A percentile compares a stretch with the other conserved stretches of the same genome.
Evolutionary conservation across 2,329 filamentous ascomycete species (phyloP).

Genomic region (Xylaria sp.): DNA sequence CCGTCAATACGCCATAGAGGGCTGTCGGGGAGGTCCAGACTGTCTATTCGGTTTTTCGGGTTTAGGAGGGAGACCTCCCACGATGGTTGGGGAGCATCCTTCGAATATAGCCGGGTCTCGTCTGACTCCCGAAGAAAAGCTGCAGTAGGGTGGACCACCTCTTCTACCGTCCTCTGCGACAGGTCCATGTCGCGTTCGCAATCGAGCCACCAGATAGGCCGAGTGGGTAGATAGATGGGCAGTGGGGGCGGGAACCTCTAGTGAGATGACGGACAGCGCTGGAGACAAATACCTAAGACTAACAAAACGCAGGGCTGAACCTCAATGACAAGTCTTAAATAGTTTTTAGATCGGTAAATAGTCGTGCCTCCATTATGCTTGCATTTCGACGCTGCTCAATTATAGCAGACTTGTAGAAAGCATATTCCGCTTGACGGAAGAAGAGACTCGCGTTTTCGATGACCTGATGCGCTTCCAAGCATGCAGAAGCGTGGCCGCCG

Average conservation of each 20-base stretch:
- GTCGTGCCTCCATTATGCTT: conserved; percentile 1
- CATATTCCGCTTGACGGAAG: conserved; percentile 19
- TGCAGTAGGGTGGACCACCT: conserved; percentile 69
- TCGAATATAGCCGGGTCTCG: conserved; percentile 26
- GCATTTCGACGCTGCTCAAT: conserved; percentile 10
- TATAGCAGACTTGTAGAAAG: conserved; percentile 13
- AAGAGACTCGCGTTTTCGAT: conserved; percentile 22
- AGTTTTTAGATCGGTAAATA: conserved; percentile 15
- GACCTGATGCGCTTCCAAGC: conserved; percentile 19
- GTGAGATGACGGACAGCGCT: conserved; percentile 16
- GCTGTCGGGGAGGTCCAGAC: conserved; percentile 57
- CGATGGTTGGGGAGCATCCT: conserved; percentile 28
- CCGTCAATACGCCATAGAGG: conserved; percentile 70
- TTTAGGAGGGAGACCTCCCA: conserved; percentile 66
- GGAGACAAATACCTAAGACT: conserved; percentile 13
- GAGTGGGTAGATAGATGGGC: conserved; percentile 9
- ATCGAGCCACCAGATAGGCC: conserved; percentile 33
- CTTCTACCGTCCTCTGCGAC: conserved; percentile 62
- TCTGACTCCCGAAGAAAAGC: conserved; percentile 53
- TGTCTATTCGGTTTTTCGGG: conserved; percentile 70
- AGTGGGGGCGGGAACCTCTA: conserved; percentile 30
- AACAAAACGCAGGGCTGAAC: conserved; percentile 23
- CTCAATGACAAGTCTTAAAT: conserved; percentile 13
- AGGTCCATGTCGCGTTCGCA: conserved; percentile 61
- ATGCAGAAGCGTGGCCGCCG: conserved; percentile 34